Conservation (phyloP, 202 grass and related monocot species). For the Zizania palustris region DNA sequence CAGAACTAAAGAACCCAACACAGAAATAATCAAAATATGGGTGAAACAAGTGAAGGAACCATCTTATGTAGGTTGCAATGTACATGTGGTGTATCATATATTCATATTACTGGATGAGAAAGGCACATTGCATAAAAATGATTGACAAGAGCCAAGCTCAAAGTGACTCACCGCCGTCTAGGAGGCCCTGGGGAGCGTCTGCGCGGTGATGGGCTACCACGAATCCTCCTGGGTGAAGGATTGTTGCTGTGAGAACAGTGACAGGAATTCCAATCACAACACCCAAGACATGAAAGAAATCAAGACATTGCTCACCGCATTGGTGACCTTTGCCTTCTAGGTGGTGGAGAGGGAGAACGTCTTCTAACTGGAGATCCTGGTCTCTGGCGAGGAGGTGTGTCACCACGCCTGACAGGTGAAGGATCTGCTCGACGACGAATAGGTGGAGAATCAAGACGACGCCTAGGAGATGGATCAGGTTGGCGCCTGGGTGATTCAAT, state of each 20-base stretch:
- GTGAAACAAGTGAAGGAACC: constrained; percentile 20
- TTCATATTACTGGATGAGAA: not conserved
- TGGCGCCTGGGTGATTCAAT: constrained; percentile 53
- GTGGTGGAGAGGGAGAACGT: constrained; percentile 69
- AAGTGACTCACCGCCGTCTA: constrained; percentile 70
- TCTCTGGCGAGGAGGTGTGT: constrained; percentile 61
- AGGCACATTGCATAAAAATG: constrained; percentile 1
- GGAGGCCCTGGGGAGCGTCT: constrained; percentile 75
- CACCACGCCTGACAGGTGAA: constrained; percentile 61
- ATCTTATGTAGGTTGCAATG: not conserved
- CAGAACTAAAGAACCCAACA: constrained; percentile 8
- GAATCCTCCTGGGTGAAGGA: constrained; percentile 71
- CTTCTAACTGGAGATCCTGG: constrained; percentile 77
- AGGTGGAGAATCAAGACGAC: constrained; percentile 61
- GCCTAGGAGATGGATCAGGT: constrained; percentile 53
- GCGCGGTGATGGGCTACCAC: constrained; percentile 67
- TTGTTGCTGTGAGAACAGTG: constrained; percentile 48
- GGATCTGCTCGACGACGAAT: constrained; percentile 51
- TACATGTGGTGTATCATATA: not conserved
- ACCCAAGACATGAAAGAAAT: constrained; percentile 12
- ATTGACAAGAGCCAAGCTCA: not conserved
- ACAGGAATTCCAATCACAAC: constrained; percentile 19
- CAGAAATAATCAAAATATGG: constrained; percentile 6
- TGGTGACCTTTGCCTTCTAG: constrained; percentile 73
- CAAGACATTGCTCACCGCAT: constrained; percentile 50